phyloP scores from a whole-genome alignment of 768 basidiomycete genomes.

The Boletus subcaerulescens region DNA sequence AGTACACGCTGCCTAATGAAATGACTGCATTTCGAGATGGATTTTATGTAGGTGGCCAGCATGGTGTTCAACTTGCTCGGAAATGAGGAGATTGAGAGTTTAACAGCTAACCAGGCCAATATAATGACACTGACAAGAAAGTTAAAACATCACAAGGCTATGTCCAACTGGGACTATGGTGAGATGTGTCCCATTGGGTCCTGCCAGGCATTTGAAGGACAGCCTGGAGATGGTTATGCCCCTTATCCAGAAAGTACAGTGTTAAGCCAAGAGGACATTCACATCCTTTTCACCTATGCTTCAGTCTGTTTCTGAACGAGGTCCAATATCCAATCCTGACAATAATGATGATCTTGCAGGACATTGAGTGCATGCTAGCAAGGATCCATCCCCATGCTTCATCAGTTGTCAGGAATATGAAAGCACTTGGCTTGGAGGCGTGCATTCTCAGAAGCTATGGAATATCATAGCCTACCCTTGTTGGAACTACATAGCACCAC shows the following conservation, averaged over 20 bases:
- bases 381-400: no score
- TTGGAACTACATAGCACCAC: constrained; percentile 10
- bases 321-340: no score
- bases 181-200: neutral
- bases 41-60: neutral
- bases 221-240: no score
- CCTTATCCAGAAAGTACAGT: no score
- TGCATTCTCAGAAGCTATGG: neutral
- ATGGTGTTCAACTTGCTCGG: neutral
- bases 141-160: neutral
- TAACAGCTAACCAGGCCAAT: constrained; percentile 1
- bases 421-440: no score
- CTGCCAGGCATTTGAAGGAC: neutral
- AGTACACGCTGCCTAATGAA: neutral
- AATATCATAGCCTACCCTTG: constrained; percentile 3
- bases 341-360: no score
- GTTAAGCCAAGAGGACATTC: no score
- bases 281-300: no score
- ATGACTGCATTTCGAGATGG: no score
- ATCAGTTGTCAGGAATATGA: no score
- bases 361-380: no score
- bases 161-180: neutral
- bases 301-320: no score
- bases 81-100: accelerated
- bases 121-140: neutral